Base-by-base conservation (phyloP, 345 rosid genomes). In the Eutrema yunnanense region DNA sequence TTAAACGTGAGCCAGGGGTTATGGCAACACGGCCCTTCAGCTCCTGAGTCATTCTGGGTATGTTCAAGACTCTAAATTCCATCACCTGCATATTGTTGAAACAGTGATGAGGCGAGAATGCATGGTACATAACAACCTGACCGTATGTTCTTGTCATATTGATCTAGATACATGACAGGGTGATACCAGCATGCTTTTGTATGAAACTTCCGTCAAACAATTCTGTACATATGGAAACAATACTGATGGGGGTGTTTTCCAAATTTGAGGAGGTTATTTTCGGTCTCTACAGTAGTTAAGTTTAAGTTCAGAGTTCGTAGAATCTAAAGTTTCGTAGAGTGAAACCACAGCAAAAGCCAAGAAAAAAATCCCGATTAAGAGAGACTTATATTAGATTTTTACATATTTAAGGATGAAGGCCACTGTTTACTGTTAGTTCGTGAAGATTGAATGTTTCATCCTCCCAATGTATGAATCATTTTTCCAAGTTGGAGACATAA, bases 1-100 rank as follows among this genome's bases (percentile, higher is more conserved):
- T 71, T 71, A 95, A 74, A 73, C 62, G 76, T 59, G 99, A 95
- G 73, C 92, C 86, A 69, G 99, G 97, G 79, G 87, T 83, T 74
- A 88, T 56, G 9, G 99, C 90, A 78, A 95, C 88, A 56, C 88
- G 85, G 30, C 98, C 94, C 60, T 68, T 77, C 46, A 79, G 72
- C 52, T 82, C 80, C 79, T 81, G 90, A 30, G 88, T 83, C 72
- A 87, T 83, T 62, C 70, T 82, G 22, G 84, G 76, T 70, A 90
- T 75, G 78, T 92, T 82, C 62, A 88, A 84, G 65, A 86, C 85
- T 75, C 85, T 81, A 40, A 85, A 87, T 77, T 86, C 92, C 65
- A 90, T 87, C 87, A 88, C 78, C 98, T 92, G 92, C 81, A 79
- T 22, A 33, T 69, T 71, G 41, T 47, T 41, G 13, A 42, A 50